Evolutionary conservation across 2,329 filamentous ascomycete species (phyloP), one percentile per base, ranked within the genome.

Genomic region (Coniella lustricola): DNA sequence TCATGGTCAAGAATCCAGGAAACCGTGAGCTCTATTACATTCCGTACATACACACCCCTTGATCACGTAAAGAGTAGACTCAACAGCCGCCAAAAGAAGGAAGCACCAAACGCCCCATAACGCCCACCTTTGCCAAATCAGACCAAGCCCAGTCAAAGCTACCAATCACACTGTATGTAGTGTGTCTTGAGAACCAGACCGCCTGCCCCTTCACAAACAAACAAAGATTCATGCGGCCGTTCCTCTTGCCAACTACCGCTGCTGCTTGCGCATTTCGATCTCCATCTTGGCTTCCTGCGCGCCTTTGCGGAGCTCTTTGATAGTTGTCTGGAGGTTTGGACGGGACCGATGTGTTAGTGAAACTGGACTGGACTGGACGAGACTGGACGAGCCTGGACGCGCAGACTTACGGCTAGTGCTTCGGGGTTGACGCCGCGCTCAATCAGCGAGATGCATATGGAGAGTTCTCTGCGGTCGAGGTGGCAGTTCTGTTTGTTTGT

Each of bases 351-450:
- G n/a, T n/a, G n/a, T n/a, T n/a, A n/a, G n/a, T n/a, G n/a, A n/a
- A n/a, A n/a, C n/a, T n/a, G n/a, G n/a, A n/a, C n/a, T n/a, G n/a
- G n/a, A n/a, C n/a, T n/a, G n/a, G n/a, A n/a, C n/a, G n/a, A n/a
- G n/a, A n/a, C n/a, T n/a, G n/a, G n/a, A n/a, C n/a, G n/a, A n/a
- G n/a, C n/a, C n/a, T 4, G 31, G 33, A 13, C 8, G 17, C 18
- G n/a, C 25, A 16, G 18, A 61, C 88, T 62, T 76, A 97, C 93
- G 20, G 91, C 90, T 29, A 98, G 73, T 1, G 91, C 93, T 65
- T 97, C 91, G 0, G 93, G 93, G 62, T 95, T 95, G 25, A 97
- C 89, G 13, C 93, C 93, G 62, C 95, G 95, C 68, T 98, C 93
- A 58, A 98, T 94, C 66, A 98, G 79, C 46, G 90, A 95, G 52